Conservation (phyloP, 1,284 basidiomycete species). For the Pseudozyma hubeiensis region DNA sequence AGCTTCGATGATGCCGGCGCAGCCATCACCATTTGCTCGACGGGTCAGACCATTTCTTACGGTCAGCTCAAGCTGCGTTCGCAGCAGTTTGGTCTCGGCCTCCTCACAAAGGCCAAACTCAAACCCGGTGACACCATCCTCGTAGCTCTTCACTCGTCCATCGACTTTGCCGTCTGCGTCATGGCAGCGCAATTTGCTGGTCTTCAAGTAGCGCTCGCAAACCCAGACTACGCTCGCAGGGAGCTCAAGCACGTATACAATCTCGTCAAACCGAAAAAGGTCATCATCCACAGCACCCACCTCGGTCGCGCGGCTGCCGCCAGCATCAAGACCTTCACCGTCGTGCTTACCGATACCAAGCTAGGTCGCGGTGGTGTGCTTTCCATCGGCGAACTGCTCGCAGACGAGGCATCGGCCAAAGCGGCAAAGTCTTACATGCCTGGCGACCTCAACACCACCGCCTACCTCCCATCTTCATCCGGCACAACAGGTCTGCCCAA, state of each 20-base stretch:
- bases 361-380: conserved; percentile 27
- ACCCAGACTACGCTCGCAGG: conserved; percentile 33
- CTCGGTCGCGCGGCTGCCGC: conserved; percentile 24
- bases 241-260: conserved; percentile 45
- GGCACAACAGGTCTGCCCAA: conserved; percentile 52
- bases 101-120: conserved; percentile 39
- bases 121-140: conserved; percentile 46
- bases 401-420: conserved; percentile 5
- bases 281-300: conserved; percentile 32
- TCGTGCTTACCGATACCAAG: conserved; percentile 30
- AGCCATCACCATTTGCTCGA: conserved; percentile 27
- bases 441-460: conserved; percentile 16
- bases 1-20: conserved; percentile 26
- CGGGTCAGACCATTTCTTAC: conserved; percentile 23
- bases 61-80: conserved; percentile 45
- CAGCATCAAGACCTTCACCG: conserved; percentile 20
- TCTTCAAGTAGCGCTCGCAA: conserved; percentile 44
- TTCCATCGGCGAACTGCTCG: conserved; percentile 20
- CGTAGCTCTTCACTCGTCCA: conserved; percentile 32
- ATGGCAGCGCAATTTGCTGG: conserved; percentile 48
- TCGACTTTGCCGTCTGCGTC: conserved; percentile 46
- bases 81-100: conserved; percentile 42
- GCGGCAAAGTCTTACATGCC: conserved; percentile 17
- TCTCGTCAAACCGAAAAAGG: conserved; percentile 41
- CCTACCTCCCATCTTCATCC: conserved; percentile 38